A percentile compares a stretch with the other conserved stretches of the same genome.
Evolutionary conservation across 345 rosid species (phyloP).

Genomic region (Gossypium ekmanianum): DNA sequence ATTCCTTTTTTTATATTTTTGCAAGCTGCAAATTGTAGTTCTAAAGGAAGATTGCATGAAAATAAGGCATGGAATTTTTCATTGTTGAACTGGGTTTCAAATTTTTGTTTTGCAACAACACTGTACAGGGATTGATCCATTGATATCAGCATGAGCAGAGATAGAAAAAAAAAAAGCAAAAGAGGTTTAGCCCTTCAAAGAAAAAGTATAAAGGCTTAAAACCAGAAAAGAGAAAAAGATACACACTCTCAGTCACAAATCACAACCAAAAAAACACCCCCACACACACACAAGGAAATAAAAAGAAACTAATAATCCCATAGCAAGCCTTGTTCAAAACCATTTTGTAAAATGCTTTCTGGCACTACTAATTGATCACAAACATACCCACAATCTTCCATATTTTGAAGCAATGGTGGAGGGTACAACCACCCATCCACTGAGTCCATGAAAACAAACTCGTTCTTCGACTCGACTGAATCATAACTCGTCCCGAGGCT

Average conservation of each 20-base stretch:
- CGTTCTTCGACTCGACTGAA: slow-evolving; percentile 29
- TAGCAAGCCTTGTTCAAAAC: slow-evolving; percentile 31
- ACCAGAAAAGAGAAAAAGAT: not conserved
- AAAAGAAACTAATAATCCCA: slow-evolving; percentile 21
- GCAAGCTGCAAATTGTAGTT: not conserved
- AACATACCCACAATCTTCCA: slow-evolving; percentile 31
- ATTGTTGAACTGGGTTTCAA: not conserved
- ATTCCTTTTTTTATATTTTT: not conserved
- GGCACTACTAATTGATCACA: slow-evolving; percentile 13
- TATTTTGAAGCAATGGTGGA: slow-evolving; percentile 42
- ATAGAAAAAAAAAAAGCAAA: no score
- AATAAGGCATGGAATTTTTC: not conserved
- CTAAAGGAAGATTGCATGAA: not conserved
- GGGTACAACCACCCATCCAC: slow-evolving; percentile 41
- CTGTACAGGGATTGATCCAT: slow-evolving; percentile 7
- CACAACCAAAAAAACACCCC: not conserved
- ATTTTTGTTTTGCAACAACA: slow-evolving; percentile 2
- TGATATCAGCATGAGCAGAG: not conserved
- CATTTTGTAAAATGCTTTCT: slow-evolving; percentile 13
- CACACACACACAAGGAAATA: not conserved
- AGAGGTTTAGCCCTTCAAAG: slow-evolving; percentile 20
- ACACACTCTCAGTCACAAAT: slow-evolving; percentile 1
- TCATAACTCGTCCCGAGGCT: slow-evolving; percentile 49
- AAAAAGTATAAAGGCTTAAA: slow-evolving; percentile 25
- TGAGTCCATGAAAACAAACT: slow-evolving; percentile 50